Conservation (phyloP, 768 basidiomycete species). For the Kwoniella heveanensis region DNA sequence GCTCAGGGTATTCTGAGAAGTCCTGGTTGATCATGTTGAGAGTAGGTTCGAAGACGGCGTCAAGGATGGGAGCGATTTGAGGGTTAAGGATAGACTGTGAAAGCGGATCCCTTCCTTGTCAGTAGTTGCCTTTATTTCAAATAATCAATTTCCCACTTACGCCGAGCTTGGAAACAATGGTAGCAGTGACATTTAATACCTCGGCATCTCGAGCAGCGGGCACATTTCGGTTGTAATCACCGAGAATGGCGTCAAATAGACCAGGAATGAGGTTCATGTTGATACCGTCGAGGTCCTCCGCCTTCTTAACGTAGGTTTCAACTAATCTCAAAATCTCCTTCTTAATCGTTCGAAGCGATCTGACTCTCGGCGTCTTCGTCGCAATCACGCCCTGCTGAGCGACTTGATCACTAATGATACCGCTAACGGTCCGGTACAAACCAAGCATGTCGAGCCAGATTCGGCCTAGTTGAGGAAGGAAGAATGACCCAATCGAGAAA, state of each 20-base stretch:
- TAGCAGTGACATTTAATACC: conserved; percentile 95
- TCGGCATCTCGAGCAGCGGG: conserved; percentile 93
- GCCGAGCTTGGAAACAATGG: conserved; percentile 82
- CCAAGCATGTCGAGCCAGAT: conserved; percentile 98
- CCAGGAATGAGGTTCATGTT: conserved; percentile 92
- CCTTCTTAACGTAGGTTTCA: conserved; percentile 96
- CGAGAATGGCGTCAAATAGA: conserved; percentile 92
- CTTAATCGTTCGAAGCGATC: conserved; percentile 92
- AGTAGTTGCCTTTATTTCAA: background rate
- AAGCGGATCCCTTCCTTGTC: background rate
- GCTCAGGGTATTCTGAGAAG: conserved; percentile 97
- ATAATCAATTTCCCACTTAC: conserved; percentile 63
- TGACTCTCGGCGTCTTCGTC: conserved; percentile 94
- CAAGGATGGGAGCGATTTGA: conserved; percentile 90
- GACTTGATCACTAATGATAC: conserved; percentile 91
- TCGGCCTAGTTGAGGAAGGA: conserved; percentile 92
- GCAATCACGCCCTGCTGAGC: conserved; percentile 84
- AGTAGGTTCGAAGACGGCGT: conserved; percentile 96
- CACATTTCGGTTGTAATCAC: conserved; percentile 93
- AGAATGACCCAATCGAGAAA: conserved; percentile 94
- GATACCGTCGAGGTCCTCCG: conserved; percentile 92
- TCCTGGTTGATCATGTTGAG: conserved; percentile 99
- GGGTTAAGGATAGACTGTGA: conserved; percentile 77
- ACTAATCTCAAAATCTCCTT: conserved; percentile 96
- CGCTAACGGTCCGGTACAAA: conserved; percentile 93